phyloP scores from a whole-genome alignment of 2,329 filamentous ascomycete species.

The Neofusicoccum ribis region DNA sequence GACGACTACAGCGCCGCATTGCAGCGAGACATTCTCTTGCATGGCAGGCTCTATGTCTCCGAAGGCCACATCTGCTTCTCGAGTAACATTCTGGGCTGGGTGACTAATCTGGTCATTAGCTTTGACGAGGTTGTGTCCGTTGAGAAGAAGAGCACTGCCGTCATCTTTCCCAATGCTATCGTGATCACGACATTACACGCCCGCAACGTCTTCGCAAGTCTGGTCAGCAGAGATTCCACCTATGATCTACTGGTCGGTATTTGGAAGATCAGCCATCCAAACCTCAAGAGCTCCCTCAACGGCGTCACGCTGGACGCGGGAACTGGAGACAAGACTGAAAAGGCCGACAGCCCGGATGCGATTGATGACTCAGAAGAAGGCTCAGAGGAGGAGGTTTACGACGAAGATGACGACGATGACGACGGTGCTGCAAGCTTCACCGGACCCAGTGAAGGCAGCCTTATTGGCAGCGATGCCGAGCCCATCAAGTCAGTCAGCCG shows the following conservation, averaged over 20 bases:
- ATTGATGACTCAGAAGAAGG: slow-evolving; percentile 57
- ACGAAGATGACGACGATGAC: slow-evolving; percentile 76
- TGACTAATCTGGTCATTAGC: slow-evolving; percentile 94
- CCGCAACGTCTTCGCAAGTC: slow-evolving; percentile 92
- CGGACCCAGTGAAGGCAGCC: slow-evolving; percentile 55
- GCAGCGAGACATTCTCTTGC: slow-evolving; percentile 91
- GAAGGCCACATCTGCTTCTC: slow-evolving; percentile 98
- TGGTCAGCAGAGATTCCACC: slow-evolving; percentile 90
- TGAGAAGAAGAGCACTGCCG: slow-evolving; percentile 92
- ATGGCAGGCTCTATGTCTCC: slow-evolving; percentile 91
- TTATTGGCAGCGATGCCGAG: slow-evolving; percentile 55
- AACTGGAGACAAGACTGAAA: slow-evolving; percentile 86
- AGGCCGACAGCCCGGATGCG: slow-evolving; percentile 56
- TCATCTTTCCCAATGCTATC: slow-evolving; percentile 95
- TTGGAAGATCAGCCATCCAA: slow-evolving; percentile 95
- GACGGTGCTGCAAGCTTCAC: slow-evolving; percentile 65
- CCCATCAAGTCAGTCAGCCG: slow-evolving; percentile 59
- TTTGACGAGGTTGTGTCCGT: slow-evolving; percentile 97
- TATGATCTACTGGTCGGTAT: slow-evolving; percentile 98
- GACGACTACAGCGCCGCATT: slow-evolving; percentile 97
- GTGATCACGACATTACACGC: slow-evolving; percentile 96
- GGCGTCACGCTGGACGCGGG: slow-evolving; percentile 80
- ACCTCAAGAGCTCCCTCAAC: slow-evolving; percentile 85
- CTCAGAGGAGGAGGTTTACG: slow-evolving; percentile 75
- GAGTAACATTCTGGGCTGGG: slow-evolving; percentile 98